These are phyloP conservation scores for Hordeum marinum DNA, from an alignment of 176 grass and related monocot genomes.

Conservation along the genomic window DNA sequence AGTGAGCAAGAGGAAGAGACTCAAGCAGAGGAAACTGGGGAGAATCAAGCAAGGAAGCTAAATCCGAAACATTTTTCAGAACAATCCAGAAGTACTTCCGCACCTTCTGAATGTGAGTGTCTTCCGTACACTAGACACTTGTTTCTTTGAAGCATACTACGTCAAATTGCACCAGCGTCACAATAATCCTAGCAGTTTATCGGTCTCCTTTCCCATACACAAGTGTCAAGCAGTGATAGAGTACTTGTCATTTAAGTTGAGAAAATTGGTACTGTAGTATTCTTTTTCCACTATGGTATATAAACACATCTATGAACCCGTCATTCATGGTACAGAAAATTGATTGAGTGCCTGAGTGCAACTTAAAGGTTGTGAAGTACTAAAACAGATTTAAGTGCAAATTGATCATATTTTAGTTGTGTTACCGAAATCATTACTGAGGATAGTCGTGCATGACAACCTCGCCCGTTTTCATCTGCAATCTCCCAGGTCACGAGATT, in stretches of 20 bases:
- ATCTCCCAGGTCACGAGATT: not conserved
- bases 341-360: not conserved
- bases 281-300: not conserved
- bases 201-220: not conserved
- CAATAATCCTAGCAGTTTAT: not conserved
- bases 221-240: not conserved
- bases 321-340: not conserved
- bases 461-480: not conserved
- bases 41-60: slow-evolving; percentile 41
- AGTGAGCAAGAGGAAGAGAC: slow-evolving; percentile 67
- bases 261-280: not conserved
- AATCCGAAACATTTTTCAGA: slow-evolving; percentile 54
- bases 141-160: not conserved
- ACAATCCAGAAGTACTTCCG: slow-evolving; percentile 35
- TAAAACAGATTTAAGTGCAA: not conserved
- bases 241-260: not conserved
- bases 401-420: not conserved
- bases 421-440: not conserved
- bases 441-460: slow-evolving; percentile 3
- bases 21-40: slow-evolving; percentile 64
- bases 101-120: slow-evolving; percentile 8
- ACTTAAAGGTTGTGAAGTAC: not conserved
- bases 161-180: not conserved
- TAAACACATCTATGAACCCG: not conserved
- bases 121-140: not conserved